These are phyloP conservation scores for Neospora caninum DNA, from an alignment of 169 alveolate species.

Conservation along the genomic window DNA sequence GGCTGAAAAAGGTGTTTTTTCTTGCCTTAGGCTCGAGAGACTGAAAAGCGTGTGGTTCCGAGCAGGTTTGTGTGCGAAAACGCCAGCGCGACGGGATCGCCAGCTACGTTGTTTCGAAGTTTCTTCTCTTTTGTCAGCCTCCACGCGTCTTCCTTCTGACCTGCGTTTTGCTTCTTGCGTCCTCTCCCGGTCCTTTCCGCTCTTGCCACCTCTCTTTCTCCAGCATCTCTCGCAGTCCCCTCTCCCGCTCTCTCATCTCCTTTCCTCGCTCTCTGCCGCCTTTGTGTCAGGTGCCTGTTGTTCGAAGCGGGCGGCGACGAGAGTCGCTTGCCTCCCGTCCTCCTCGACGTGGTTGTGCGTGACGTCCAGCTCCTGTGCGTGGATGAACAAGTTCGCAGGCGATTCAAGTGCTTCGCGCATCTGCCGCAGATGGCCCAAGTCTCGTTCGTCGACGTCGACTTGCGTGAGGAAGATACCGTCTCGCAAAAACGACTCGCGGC, in stretches of 20 bases:
- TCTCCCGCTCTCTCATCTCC: not conserved
- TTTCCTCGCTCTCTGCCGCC: not conserved
- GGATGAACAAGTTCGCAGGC: not conserved
- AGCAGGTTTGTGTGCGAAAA: too few relatives aligned
- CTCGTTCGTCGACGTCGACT: not conserved
- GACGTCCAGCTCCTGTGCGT: not conserved
- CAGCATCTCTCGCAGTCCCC: not conserved
- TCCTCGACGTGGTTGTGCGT: not conserved
- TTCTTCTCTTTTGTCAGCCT: not conserved
- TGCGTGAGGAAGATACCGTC: not conserved
- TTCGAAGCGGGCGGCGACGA: conserved; percentile 17
- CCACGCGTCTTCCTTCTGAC: not conserved
- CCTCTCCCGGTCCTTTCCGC: too few relatives aligned
- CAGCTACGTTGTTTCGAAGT: too few relatives aligned
- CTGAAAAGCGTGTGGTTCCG: too few relatives aligned
- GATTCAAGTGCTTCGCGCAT: conserved; percentile 14
- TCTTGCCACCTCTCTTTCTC: too few relatives aligned
- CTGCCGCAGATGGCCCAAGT: conserved; percentile 1
- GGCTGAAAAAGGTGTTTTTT: too few relatives aligned
- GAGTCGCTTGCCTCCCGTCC: not conserved
- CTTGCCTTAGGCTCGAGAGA: too few relatives aligned
- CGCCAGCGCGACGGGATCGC: too few relatives aligned
- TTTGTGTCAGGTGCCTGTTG: not conserved
- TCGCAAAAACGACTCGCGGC: too few relatives aligned
- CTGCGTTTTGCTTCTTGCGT: too few relatives aligned